These are phyloP conservation scores for Anisodus acutangulus DNA, from an alignment of 257 asterid genomes.

Conservation along the genomic window DNA sequence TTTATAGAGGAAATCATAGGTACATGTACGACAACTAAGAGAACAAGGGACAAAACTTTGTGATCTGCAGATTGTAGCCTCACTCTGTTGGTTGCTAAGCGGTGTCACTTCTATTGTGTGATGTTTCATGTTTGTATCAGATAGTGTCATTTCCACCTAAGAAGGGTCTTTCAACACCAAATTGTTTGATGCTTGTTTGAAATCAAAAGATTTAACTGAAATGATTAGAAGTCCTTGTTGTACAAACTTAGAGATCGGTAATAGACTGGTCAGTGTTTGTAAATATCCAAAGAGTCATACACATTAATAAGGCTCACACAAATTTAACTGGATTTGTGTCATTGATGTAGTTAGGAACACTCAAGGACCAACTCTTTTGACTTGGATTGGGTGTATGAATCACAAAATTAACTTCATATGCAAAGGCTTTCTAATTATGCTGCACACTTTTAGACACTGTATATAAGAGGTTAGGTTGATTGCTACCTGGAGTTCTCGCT, in stretches of 20 bases:
- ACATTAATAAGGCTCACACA: neutral
- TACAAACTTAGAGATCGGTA: neutral
- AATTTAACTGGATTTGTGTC: neutral
- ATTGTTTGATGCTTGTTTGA: neutral
- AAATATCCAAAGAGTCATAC: neutral
- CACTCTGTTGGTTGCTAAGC: neutral
- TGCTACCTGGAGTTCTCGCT: neutral
- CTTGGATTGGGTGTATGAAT: constrained; percentile 4
- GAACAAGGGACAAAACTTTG: neutral
- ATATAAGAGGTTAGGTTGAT: neutral
- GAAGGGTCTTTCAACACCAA: constrained; percentile 1
- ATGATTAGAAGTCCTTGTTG: neutral
- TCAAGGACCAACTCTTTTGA: neutral
- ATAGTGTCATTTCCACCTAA: neutral
- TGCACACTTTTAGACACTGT: neutral
- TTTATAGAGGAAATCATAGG: constrained; percentile 4
- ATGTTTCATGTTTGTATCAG: neutral
- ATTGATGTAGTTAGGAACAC: neutral
- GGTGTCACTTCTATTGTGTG: neutral
- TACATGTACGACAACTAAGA: neutral
- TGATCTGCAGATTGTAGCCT: neutral
- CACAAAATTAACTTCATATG: neutral
- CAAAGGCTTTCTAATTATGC: neutral
- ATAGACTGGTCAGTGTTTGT: neutral
- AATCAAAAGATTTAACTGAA: constrained; percentile 6